These are phyloP conservation scores for Scheffersomyces coipomensis DNA, from an alignment of 805 yeast genomes.

Conservation along the genomic window DNA sequence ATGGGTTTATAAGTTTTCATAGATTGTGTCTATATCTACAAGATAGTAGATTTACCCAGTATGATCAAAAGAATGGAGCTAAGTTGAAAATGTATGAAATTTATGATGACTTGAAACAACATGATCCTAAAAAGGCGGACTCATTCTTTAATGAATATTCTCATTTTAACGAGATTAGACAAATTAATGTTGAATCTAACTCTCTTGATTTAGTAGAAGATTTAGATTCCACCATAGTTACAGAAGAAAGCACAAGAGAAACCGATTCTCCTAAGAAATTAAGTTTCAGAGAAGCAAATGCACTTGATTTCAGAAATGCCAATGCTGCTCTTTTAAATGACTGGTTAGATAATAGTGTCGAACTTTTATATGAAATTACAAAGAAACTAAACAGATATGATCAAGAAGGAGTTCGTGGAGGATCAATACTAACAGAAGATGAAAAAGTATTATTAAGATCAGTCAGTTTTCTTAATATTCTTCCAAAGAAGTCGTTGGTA, in stretches of 20 bases:
- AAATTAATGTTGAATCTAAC: conserved; percentile 23
- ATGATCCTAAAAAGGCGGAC: conserved; percentile 7
- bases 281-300: too few relatives aligned
- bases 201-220: conserved; percentile 15
- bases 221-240: conserved; percentile 5
- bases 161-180: conserved; percentile 20
- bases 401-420: background rate
- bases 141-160: conserved; percentile 23
- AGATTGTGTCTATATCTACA: conserved; percentile 22
- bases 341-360: conserved; percentile 11
- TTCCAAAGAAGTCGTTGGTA: conserved; percentile 12
- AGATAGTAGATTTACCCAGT: conserved; percentile 11
- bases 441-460: conserved; percentile 9
- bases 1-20: conserved; percentile 18
- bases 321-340: conserved; percentile 5
- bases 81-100: conserved; percentile 12
- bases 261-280: too few relatives aligned
- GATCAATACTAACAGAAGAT: conserved; percentile 7
- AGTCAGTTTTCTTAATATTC: conserved; percentile 12
- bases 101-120: conserved; percentile 15
- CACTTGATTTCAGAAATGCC: background rate
- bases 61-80: conserved; percentile 2
- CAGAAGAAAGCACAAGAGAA: too few relatives aligned
- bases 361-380: conserved; percentile 7
- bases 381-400: conserved; percentile 3